These are phyloP conservation scores for Cladosporium sp. DNA, from an alignment of 2,329 filamentous ascomycete species.

Conservation along the genomic window DNA sequence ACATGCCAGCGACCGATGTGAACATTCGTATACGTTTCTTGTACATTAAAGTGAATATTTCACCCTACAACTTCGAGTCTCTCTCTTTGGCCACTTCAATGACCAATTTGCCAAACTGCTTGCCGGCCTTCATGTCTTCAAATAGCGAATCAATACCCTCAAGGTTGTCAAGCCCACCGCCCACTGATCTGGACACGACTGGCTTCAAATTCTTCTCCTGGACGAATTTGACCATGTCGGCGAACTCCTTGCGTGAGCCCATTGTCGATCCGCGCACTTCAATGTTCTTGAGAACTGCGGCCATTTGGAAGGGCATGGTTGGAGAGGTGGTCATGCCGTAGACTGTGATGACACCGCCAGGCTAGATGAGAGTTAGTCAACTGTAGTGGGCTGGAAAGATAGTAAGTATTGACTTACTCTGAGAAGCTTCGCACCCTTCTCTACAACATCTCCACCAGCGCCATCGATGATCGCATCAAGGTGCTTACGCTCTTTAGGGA, in stretches of 20 bases:
- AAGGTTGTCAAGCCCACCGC: conserved; percentile 66
- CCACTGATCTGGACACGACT: conserved; percentile 64
- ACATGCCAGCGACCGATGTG: not conserved
- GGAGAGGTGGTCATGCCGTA: conserved; percentile 91
- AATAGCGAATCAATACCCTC: conserved; percentile 78
- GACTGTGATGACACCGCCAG: conserved; percentile 74
- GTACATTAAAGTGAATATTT: not conserved
- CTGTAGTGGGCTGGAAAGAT: no score
- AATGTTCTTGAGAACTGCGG: conserved; percentile 78
- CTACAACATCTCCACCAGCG: conserved; percentile 79
- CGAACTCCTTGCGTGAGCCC: conserved; percentile 84
- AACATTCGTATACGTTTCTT: not conserved
- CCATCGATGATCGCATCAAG: conserved; percentile 86
- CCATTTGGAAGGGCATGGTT: conserved; percentile 82
- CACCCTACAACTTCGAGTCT: conserved; percentile 1
- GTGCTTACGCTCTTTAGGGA: conserved; percentile 62
- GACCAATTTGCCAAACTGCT: conserved; percentile 90
- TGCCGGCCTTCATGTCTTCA: conserved; percentile 78
- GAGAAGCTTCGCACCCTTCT: conserved; percentile 61
- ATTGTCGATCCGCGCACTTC: conserved; percentile 84
- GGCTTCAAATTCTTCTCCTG: conserved; percentile 67
- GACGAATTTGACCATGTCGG: conserved; percentile 85
- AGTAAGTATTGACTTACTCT: no score
- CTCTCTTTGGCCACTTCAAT: conserved; percentile 55
- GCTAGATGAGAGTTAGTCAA: conserved; percentile 31